A percentile compares a stretch with the other conserved stretches of the same genome.
phyloP scores from a whole-genome alignment of 1,139 yeast genomes.

The Geotrichum citri-aurantii region DNA sequence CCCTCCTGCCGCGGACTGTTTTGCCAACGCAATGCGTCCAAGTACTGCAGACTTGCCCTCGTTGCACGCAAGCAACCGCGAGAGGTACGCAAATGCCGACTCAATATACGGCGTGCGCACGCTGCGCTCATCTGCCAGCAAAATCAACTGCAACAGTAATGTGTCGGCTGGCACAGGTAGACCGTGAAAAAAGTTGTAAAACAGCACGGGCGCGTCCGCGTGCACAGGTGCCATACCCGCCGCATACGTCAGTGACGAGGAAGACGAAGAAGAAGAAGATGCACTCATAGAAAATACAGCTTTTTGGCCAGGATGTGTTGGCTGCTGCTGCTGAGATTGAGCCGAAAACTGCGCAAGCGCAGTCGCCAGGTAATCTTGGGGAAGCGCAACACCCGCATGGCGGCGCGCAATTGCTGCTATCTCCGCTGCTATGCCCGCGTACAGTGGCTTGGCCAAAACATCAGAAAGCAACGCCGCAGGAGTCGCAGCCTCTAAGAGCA shows the following conservation, averaged over 20 bases:
- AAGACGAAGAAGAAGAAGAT: slow-evolving; percentile 12
- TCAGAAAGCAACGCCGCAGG: slow-evolving; percentile 56
- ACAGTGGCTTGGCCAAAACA: slow-evolving; percentile 76
- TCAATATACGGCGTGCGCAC: slow-evolving; percentile 87
- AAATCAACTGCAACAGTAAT: slow-evolving; percentile 73
- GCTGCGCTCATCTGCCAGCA: slow-evolving; percentile 78
- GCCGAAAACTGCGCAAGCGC: neutral
- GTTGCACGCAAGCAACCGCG: slow-evolving; percentile 16
- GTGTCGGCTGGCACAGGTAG: slow-evolving; percentile 61
- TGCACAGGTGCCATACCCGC: slow-evolving; percentile 23
- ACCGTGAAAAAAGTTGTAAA: slow-evolving; percentile 55
- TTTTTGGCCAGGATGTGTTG: neutral
- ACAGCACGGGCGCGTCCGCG: slow-evolving; percentile 47
- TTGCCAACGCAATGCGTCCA: slow-evolving; percentile 8
- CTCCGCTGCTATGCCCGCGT: slow-evolving; percentile 51
- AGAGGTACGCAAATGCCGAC: slow-evolving; percentile 57
- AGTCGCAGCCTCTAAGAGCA: slow-evolving; percentile 63
- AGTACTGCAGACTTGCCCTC: neutral
- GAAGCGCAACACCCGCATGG: slow-evolving; percentile 13
- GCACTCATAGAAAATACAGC: neutral
- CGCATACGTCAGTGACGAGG: slow-evolving; percentile 16
- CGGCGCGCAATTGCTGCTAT: slow-evolving; percentile 15
- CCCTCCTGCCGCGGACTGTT: neutral
- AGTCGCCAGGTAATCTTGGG: slow-evolving; percentile 14
- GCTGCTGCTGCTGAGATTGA: neutral